These are phyloP conservation scores for Hygrophorus pudorinus DNA, from an alignment of 768 basidiomycete genomes.

Conservation along the genomic window DNA sequence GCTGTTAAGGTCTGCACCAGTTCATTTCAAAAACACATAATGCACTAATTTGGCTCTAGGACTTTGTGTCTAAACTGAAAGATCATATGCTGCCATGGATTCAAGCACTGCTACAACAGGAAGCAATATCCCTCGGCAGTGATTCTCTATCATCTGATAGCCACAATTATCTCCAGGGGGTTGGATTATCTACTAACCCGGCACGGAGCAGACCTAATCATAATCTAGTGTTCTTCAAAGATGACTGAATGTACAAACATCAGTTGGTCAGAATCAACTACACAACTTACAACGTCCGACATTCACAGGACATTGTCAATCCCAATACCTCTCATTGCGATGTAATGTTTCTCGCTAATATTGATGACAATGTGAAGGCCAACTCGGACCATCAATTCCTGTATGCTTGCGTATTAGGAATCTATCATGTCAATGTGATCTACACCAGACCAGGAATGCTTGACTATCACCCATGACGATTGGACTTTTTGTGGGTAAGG, in stretches of 20 bases:
- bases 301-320: constrained; percentile 27
- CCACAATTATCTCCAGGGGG: constrained; percentile 9
- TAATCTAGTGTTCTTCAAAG: constrained; percentile 10
- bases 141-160: too few relatives aligned
- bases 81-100: constrained; percentile 18
- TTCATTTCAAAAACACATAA: background rate
- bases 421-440: constrained; percentile 5
- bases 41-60: constrained; percentile 9
- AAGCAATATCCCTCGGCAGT: background rate
- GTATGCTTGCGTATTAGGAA: constrained; percentile 8
- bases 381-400: constrained; percentile 4
- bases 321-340: constrained; percentile 8
- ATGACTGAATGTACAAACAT: constrained; percentile 20
- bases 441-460: constrained; percentile 8
- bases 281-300: constrained; percentile 29
- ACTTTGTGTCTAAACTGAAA: constrained; percentile 18
- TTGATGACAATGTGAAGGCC: background rate
- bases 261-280: constrained; percentile 26
- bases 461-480: constrained; percentile 9
- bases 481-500: constrained; percentile 12
- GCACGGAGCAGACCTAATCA: constrained; percentile 7
- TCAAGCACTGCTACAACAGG: background rate
- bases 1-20: background rate
- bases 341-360: constrained; percentile 1
- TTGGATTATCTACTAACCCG: constrained; percentile 8